Base-by-base conservation (phyloP, 768 basidiomycete genomes). In the Trametes gibbosa region DNA sequence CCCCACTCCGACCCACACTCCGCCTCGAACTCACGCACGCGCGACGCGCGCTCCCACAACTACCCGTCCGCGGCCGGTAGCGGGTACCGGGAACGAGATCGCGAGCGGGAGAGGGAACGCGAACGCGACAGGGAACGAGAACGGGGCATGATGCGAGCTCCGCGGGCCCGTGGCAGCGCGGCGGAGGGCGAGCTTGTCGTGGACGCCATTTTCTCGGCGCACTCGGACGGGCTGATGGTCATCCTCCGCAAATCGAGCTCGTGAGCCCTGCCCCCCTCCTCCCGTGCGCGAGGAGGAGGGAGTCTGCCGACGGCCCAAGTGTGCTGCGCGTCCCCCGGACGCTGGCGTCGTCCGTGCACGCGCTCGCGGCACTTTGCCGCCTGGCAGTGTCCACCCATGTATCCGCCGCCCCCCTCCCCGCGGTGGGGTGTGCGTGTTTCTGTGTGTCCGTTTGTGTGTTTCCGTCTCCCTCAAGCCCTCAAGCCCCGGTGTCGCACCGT, bases 191-290 rank as follows among this genome's bases (percentile, higher is more conserved):
- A 81, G 64, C 76, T 86, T 53, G 63, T 76, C 32, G 88, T 92
- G 13, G 90, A 92, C 66, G 87, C 89, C 2, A 91, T 92, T 54
- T 91, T 92, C 68, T 90, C 89, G 34, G 90, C 87, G 5, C 90
- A 92, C 69, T 92, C 90, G 27, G 90, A 92, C 68, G 90, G 90
- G 5, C 76, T 92, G 56, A 83, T 92, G 76, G 87, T 90, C 62
- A 89, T 92, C 63, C 73, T 92, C 13, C 83, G 90, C 21, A 48
- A 58, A 57, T 59, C 62, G 45, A 49, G 56, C 43, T 47, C 54
- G 51, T 54, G 29, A 35, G n/a, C 42, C 21, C 24, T 39, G 25
- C 5, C 27, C 21, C 25, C 21, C 21, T 16, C 16, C 9, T 16
- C 21, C 19, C 16, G 16, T 10, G 17, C 37, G 27, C 17, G 17